Base-by-base conservation (phyloP, 495 filamentous ascomycete genomes). In the Penicillium verhagenii region DNA sequence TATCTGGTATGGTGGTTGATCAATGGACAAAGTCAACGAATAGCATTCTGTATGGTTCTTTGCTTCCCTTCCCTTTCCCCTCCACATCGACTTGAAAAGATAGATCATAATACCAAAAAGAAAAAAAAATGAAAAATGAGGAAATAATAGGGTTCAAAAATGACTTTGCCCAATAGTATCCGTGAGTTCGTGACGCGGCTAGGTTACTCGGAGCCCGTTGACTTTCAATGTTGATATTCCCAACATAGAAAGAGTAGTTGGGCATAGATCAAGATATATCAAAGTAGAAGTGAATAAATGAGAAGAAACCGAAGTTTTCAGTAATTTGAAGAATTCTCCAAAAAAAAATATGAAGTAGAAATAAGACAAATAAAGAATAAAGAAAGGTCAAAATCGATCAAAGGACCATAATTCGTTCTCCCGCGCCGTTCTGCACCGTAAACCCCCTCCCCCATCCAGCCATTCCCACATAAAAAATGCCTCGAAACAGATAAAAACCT, bases 401-500 rank as follows among this genome's bases (percentile, higher is more conserved):
- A 52, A 45, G 29, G 29, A 39, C 51, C 52, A 42, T 57, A 14
- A 54, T 54, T 46, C 46, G 55, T 39, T 58, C 33, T 45, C 58
- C 54, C 44, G 50, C 52, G 66, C 61, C 59, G 49, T 60, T 50
- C 58, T 59, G 64, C 64, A 64, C 64, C 61, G 39, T 62, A 59
- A 65, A 47, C 64, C 63, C 55, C 53, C 55, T 61, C 44, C 53
- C 57, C 51, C 51, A 31, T 29, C 25, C 40, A 35, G 14, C 14
- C 3, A 35, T 6, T 28, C 24, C 40, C 42, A 53, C 33, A 33
- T 43, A 33, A 35, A 48, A 37, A 14, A 54, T 44, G 14, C 21
- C 52, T 49, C 18, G 35, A 57, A 50, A 13, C 18, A n/a, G 4
- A 18, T 16, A 39, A 4, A 45, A 24, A 45, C 21, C 10, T 16